Base-by-base conservation (phyloP, 768 basidiomycete species). In the Candolleomyces aberdarensis region DNA sequence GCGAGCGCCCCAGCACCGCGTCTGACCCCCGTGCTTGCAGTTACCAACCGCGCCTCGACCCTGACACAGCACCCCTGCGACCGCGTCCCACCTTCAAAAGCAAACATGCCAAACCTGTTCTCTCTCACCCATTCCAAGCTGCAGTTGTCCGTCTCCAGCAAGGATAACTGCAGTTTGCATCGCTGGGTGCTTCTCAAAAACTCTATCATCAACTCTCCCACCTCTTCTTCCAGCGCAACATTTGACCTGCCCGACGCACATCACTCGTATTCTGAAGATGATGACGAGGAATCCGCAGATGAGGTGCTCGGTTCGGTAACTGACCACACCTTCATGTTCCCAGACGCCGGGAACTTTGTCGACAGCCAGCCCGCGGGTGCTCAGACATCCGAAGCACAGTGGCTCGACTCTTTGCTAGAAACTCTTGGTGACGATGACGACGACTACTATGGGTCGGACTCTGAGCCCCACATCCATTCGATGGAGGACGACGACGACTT, bases 171-270 rank as follows among this genome's bases (percentile, higher is more conserved):
- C 79, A 90, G 85, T 76, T 83, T 93, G 76, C 89, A 91, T 70
- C 89, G 91, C 71, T 92, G 89, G 89, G 91, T 94, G 56, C 80
- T 94, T 60, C 82, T 93, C 70, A 92, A 92, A 87, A 94, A 93
- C 72, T 91, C 89, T 32, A 81, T 92, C 36, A 36, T 36, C 65
- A 80, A 79, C 66, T 80, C 85, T 63, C 79, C 82, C 56, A 75
- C 79, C 60, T 66, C 69, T 43, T 63, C 70, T 64, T 63, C 75
- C 67, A 72, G 72, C 65, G 51, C 78, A 57, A 67, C 76, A 58
- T 65, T 71, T 26, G 62, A 71, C 61, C 66, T 70, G 58, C 60
- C 69, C 62, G 69, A 72, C 64, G 59, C 64, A 54, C 69, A 65
- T 56, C 59, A 69, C 64, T 59, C 66, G 64, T 76, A 76, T 72